Evolutionary conservation across 441 rosid species (phyloP).

Genomic region (Francoa sonchifolia): DNA sequence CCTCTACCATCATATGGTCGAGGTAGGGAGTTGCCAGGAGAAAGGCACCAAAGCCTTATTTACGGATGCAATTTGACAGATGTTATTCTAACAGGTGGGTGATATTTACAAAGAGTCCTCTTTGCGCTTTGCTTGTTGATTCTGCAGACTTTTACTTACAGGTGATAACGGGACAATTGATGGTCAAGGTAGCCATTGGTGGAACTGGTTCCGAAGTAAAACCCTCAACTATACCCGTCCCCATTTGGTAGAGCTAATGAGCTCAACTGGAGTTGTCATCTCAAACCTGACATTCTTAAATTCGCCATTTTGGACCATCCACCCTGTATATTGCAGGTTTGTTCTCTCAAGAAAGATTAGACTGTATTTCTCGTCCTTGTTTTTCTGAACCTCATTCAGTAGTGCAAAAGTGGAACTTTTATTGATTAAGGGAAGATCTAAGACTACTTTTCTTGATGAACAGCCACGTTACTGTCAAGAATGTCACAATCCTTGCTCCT

Average conservation of each 20-base stretch:
- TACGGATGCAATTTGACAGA: conserved; percentile 84
- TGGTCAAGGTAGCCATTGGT: conserved; percentile 92
- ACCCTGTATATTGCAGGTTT: conserved; percentile 96
- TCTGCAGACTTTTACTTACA: conserved; percentile 20
- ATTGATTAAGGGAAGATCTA: no score
- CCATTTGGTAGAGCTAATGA: conserved; percentile 88
- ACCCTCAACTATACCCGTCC: conserved; percentile 82
- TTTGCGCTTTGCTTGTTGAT: conserved; percentile 6
- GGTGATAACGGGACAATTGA: conserved; percentile 90
- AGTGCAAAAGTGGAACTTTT: conserved; percentile 16
- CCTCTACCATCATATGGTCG: conserved; percentile 94
- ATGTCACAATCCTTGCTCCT: conserved; percentile 87
- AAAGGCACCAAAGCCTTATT: conserved; percentile 80
- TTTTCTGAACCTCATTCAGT: conserved; percentile 10
- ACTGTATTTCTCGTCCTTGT: conserved; percentile 5
- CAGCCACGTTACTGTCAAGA: conserved; percentile 76
- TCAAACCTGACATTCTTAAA: conserved; percentile 80
- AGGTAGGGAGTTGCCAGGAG: conserved; percentile 88
- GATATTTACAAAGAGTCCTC: conserved; percentile 9
- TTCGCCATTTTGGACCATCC: conserved; percentile 96
- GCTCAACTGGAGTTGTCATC: conserved; percentile 62
- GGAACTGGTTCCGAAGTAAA: conserved; percentile 63
- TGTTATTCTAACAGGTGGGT: conserved; percentile 78
- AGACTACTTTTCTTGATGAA: no score
- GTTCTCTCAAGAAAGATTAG: conserved; percentile 13